Evolutionary conservation across 805 yeast genomes (phyloP), one percentile per base, ranked within the genome.

Genomic region (Lachancea lanzarotensis): DNA sequence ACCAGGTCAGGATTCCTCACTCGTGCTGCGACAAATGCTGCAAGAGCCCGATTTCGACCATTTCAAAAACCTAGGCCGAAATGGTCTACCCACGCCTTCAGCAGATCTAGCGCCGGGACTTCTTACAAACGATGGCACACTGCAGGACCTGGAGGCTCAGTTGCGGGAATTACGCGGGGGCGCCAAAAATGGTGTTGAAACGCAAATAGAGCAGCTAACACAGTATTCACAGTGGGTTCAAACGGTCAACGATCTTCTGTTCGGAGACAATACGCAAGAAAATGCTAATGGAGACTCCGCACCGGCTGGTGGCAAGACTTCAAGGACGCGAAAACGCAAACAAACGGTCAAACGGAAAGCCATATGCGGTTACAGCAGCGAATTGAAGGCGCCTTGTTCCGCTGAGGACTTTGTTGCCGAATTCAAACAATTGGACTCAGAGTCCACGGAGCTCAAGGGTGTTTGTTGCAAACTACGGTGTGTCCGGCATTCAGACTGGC

Each of bases 171-270:
- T 63, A 16, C 38, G 46, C 30, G 29, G 37, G 2, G 48, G 52
- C n/a, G 33, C 40, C 17, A 34, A 38, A 9, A 52, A 50, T 8
- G 40, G 49, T 33, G 45, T 48, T n/a, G 45, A 45, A 11, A 42
- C 38, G 31, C 51, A 55, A 6, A 36, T 55, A 8, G 48, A 43
- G 11, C 12, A 26, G 10, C 43, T 63, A 11, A 51, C 52, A 12
- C 43, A 34, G 4, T 62, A 60, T 42, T 39, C 73, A 41, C 69
- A 71, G 2, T 52, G 66, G 66, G 40, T 63, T 15, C 52, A 52
- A 10, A 43, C 48, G 3, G 49, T 60, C 6, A 62, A 56, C 33
- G 38, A 35, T n/a, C 51, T 45, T 29, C 42, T 63, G 10, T 43
- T 31, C 19, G 27, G 38, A 16, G 48, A 31, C 10, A 18, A 18